phyloP scores from a whole-genome alignment of 1,284 basidiomycete species.

The Microstroma glucosiphilum region DNA sequence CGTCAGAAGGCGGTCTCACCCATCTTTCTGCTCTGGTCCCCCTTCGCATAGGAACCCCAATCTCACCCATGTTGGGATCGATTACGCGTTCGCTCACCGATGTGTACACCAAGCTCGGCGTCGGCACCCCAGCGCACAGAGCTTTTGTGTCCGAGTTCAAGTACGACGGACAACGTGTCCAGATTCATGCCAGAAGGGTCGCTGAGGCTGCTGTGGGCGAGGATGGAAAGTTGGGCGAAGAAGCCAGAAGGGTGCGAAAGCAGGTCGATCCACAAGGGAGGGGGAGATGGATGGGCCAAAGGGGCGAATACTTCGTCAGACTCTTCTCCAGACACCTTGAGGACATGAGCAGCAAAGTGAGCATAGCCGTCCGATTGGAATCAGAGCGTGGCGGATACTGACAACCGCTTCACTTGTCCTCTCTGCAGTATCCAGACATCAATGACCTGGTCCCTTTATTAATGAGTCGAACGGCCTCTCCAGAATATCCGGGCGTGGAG shows the following conservation, averaged over 20 bases:
- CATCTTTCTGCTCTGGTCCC: slow-evolving; percentile 57
- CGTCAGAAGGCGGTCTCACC: slow-evolving; percentile 29
- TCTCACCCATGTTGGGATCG: slow-evolving; percentile 55
- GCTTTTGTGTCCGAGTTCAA: slow-evolving; percentile 61
- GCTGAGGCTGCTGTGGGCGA: slow-evolving; percentile 1
- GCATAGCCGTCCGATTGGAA: neutral
- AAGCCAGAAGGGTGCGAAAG: neutral
- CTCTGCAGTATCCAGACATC: slow-evolving; percentile 73
- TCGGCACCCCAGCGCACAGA: slow-evolving; percentile 20
- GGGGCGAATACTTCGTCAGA: slow-evolving; percentile 56
- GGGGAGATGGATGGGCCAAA: slow-evolving; percentile 40
- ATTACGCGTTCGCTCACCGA: slow-evolving; percentile 73
- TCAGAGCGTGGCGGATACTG: neutral
- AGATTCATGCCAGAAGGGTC: slow-evolving; percentile 55
- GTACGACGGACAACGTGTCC: slow-evolving; percentile 79
- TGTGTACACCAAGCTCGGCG: slow-evolving; percentile 64
- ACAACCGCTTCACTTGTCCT: neutral
- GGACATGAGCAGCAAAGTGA: slow-evolving; percentile 69
- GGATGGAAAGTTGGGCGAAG: neutral
- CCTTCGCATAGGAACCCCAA: slow-evolving; percentile 63
- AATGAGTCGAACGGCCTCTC: slow-evolving; percentile 20
- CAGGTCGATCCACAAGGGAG: slow-evolving; percentile 9
- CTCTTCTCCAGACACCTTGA: slow-evolving; percentile 85
- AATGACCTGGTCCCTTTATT: slow-evolving; percentile 54
- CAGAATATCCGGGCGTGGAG: slow-evolving; percentile 3